Base-by-base conservation (phyloP, 2,329 filamentous ascomycete species). In the Ophioceras dolichostomum region DNA sequence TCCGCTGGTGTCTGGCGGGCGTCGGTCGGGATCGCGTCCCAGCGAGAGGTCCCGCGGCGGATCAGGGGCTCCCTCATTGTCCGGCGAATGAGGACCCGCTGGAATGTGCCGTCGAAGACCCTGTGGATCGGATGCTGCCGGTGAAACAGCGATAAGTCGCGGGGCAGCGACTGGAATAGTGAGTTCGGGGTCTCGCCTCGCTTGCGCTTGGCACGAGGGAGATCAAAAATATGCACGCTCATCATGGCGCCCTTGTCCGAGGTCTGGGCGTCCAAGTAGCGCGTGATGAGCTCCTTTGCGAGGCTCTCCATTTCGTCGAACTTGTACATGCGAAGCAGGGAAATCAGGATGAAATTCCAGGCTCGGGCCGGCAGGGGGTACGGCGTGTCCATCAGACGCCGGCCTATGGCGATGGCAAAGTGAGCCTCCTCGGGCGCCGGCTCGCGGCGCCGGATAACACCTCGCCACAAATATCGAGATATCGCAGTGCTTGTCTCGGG, bases 231-330 rank as follows among this genome's bases (percentile, higher is more conserved):
- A 38, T 71, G 62, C 20, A 71, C 53, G 0, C 62, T 61, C 24
- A 69, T 52, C 27, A 65, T 54, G 4, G 43, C 36, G 46, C n/a
- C n/a, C n/a, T 49, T 14, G 48, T 38, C 50, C 51, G 28, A 47
- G 41, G 5, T 45, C 32, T 39, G 47, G 47, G 51, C 8, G 28
- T 43, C n/a, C 37, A 39, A 5, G 43, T 66, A 64, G 29, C 62
- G 41, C 14, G 61, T 49, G 9, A 65, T 52, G 34, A 73, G 47
- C 32, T 67, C 59, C 12, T 64, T 43, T 10, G 58, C 58, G 3
- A 71, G 41, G 27, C 56, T 56, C 36, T 67, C 61, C 3, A 73
- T 47, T n/a, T 68, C 62, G 3, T 58, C 49, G 10, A 70, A 49
- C 12, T 58, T 61, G 10, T 59, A 56, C n/a, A 57, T 49, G 2